These are phyloP conservation scores for Zymoseptoria brevis DNA, from an alignment of 2,329 filamentous ascomycete species.

Conservation along the genomic window DNA sequence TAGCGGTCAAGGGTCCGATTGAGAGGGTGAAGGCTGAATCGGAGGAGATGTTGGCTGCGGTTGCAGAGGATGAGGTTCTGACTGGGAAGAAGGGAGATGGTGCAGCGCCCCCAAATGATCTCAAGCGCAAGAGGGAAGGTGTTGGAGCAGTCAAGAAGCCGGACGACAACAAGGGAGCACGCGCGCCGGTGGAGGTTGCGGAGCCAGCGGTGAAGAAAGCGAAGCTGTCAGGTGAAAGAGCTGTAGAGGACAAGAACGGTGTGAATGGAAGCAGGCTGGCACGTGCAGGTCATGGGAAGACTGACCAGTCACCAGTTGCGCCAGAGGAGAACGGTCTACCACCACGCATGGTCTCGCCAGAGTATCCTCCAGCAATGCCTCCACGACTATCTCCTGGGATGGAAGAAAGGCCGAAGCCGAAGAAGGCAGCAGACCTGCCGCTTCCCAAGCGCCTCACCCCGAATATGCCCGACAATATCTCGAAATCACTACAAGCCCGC, in stretches of 20 bases:
- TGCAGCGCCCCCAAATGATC: conserved; percentile 11
- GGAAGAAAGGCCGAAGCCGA: neutral
- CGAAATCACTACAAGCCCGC: conserved; percentile 42
- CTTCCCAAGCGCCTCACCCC: conserved; percentile 51
- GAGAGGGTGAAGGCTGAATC: conserved; percentile 28
- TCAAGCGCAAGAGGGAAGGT: conserved; percentile 23
- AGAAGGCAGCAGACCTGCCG: conserved; percentile 13
- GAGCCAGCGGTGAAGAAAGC: conserved; percentile 8
- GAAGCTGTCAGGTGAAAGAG: conserved; percentile 3
- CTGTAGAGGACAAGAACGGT: conserved; percentile 1
- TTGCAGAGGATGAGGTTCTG: conserved; percentile 16
- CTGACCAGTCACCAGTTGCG: conserved; percentile 1
- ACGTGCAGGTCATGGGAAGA: neutral
- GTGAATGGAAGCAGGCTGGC: neutral
- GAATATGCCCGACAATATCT: conserved; percentile 48
- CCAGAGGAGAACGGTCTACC: conserved; percentile 8
- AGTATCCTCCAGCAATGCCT: neutral
- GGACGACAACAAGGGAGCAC: neutral
- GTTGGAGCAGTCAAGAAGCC: conserved; percentile 1
- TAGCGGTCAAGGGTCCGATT: conserved; percentile 26
- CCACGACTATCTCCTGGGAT: conserved; percentile 12
- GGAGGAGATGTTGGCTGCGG: conserved; percentile 25
- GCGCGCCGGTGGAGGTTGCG: neutral
- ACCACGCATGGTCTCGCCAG: neutral
- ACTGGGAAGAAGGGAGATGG: conserved; percentile 8